These are phyloP conservation scores for Backusella westeae DNA, from an alignment of 192 early-diverging fungal species.

Conservation along the genomic window DNA sequence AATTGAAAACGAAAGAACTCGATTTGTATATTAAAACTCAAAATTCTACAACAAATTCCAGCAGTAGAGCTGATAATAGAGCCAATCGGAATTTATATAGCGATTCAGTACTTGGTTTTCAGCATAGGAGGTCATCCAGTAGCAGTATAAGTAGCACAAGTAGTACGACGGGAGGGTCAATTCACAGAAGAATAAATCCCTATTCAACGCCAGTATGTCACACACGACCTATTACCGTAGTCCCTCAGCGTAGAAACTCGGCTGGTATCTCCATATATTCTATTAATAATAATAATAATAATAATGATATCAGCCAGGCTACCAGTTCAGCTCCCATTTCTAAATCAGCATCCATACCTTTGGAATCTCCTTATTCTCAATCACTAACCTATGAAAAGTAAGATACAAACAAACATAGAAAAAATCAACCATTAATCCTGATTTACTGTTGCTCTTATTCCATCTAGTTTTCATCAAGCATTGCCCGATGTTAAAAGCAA, in stretches of 20 bases:
- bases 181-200: slow-evolving; percentile 9
- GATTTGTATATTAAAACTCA: slow-evolving; percentile 44
- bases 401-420: neutral
- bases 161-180: neutral
- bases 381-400: neutral
- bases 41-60: neutral
- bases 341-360: neutral
- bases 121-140: slow-evolving; percentile 9
- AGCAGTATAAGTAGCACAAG: slow-evolving; percentile 13
- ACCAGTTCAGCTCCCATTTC: neutral
- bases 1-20: slow-evolving; percentile 45
- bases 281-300: neutral
- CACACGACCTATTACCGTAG: neutral
- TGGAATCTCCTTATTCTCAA: neutral
- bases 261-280: neutral
- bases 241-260: neutral
- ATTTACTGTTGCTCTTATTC: neutral
- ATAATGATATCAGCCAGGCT: neutral
- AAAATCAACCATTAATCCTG: neutral
- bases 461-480: neutral
- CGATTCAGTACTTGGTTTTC: neutral
- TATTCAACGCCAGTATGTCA: neutral
- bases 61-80: neutral
- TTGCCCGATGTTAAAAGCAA: slow-evolving; percentile 1
- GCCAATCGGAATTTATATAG: neutral